phyloP scores from a whole-genome alignment of 73 alveolate genomes.

The Paramecium primaurelia region DNA sequence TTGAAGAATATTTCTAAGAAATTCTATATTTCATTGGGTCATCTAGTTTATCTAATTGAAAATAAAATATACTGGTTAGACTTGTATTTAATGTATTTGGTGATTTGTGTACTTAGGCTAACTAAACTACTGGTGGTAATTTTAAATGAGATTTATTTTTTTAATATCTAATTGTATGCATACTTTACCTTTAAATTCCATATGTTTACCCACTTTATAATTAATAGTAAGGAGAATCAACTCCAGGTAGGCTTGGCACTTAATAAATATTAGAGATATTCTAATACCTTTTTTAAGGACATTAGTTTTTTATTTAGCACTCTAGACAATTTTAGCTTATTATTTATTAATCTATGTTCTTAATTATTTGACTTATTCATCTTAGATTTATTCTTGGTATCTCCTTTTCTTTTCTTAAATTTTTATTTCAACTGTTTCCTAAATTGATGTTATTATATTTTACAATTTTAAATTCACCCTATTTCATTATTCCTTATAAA shows the following conservation, averaged over 20 bases:
- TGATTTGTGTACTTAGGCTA: neutral
- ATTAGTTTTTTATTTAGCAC: neutral
- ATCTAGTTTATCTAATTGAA: neutral
- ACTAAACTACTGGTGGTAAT: neutral
- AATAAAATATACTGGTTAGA: neutral
- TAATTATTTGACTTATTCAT: neutral
- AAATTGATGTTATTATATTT: neutral
- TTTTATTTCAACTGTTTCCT: slow-evolving; percentile 1
- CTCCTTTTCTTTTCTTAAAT: neutral
- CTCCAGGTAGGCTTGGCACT: slow-evolving; percentile 7
- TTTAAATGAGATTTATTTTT: neutral
- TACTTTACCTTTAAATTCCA: neutral
- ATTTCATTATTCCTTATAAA: neutral
- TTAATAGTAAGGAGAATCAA: slow-evolving; percentile 1
- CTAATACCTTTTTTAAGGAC: neutral
- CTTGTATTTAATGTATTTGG: neutral
- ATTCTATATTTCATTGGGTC: neutral
- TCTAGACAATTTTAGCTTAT: neutral
- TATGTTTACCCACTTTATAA: neutral
- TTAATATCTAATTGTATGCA: neutral
- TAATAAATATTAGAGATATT: neutral
- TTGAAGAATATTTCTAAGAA: neutral
- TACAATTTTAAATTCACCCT: slow-evolving; percentile 27
- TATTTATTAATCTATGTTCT: neutral
- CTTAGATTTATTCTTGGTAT: neutral